Evolutionary conservation across 768 basidiomycete species (phyloP).

Genomic region (Terana coerulea): DNA sequence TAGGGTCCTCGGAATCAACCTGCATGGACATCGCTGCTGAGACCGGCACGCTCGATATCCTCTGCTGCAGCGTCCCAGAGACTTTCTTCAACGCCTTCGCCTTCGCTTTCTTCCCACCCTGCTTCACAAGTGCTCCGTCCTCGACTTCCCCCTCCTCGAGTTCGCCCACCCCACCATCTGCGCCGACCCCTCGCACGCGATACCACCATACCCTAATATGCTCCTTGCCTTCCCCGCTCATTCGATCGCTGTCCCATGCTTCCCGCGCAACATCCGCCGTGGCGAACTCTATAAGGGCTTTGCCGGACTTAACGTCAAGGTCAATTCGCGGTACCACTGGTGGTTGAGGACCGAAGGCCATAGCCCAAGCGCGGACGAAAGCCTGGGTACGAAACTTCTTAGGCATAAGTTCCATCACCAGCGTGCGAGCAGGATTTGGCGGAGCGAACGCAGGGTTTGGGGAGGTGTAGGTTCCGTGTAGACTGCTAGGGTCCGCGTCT

Average conservation of each 20-base stretch:
- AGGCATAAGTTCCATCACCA: constrained; percentile 24
- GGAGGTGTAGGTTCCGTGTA: constrained; percentile 6
- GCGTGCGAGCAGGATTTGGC: constrained; percentile 16
- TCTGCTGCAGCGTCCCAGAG: no score
- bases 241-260: constrained; percentile 20
- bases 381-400: constrained; percentile 20
- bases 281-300: constrained; percentile 24
- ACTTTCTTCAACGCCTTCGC: constrained; percentile 17
- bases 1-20: not conserved
- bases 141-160: constrained; percentile 28
- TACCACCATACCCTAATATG: constrained; percentile 28
- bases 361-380: constrained; percentile 22
- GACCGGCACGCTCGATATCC: constrained; percentile 2
- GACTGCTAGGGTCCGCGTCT: constrained; percentile 10
- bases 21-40: no score
- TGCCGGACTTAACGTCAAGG: constrained; percentile 17
- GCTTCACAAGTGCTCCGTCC: constrained; percentile 17
- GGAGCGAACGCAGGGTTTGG: not conserved
- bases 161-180: constrained; percentile 11
- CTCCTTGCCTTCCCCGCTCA: constrained; percentile 22
- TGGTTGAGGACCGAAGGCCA: constrained; percentile 8
- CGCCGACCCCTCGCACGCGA: constrained; percentile 3
- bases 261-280: constrained; percentile 11
- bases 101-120: constrained; percentile 1
- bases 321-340: constrained; percentile 13